These are phyloP conservation scores for Russula vinacea DNA, from an alignment of 768 basidiomycete genomes.

Conservation along the genomic window DNA sequence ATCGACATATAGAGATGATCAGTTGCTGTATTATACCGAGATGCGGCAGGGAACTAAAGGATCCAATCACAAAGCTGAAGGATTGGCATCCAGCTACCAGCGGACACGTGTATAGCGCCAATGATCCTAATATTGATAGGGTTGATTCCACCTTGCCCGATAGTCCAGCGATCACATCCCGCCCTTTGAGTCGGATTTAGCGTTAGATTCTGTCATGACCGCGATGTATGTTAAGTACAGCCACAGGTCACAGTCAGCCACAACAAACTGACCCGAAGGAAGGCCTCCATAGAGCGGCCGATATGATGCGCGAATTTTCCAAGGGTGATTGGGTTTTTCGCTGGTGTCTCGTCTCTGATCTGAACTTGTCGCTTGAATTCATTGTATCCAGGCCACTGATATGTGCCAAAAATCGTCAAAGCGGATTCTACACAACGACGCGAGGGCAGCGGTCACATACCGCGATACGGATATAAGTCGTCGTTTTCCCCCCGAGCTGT, in stretches of 20 bases:
- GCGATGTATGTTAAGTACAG: neutral
- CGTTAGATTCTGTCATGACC: neutral
- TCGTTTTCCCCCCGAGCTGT: conserved; percentile 14
- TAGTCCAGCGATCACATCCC: conserved; percentile 4
- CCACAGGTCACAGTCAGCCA: no score
- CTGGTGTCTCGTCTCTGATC: conserved; percentile 16
- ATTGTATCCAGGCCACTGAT: conserved; percentile 20
- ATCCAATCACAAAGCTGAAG: conserved; percentile 17
- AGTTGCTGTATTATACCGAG: no score
- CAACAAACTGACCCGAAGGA: conserved; percentile 16
- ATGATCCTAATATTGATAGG: conserved; percentile 14
- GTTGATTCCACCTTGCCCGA: conserved; percentile 9
- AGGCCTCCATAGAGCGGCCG: conserved; percentile 13
- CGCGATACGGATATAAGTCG: conserved; percentile 17
- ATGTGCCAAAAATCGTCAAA: conserved; percentile 2
- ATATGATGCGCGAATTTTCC: no score
- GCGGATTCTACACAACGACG: neutral
- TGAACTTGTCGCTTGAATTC: conserved; percentile 22
- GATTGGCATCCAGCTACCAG: conserved; percentile 28
- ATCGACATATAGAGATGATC: neutral
- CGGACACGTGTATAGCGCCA: conserved; percentile 22
- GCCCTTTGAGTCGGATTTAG: neutral
- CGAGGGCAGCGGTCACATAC: conserved; percentile 5
- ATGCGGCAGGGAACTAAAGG: neutral
- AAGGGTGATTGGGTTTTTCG: neutral